These are phyloP conservation scores for Cladosporium velox DNA, from an alignment of 2,329 filamentous ascomycete species.

Conservation along the genomic window DNA sequence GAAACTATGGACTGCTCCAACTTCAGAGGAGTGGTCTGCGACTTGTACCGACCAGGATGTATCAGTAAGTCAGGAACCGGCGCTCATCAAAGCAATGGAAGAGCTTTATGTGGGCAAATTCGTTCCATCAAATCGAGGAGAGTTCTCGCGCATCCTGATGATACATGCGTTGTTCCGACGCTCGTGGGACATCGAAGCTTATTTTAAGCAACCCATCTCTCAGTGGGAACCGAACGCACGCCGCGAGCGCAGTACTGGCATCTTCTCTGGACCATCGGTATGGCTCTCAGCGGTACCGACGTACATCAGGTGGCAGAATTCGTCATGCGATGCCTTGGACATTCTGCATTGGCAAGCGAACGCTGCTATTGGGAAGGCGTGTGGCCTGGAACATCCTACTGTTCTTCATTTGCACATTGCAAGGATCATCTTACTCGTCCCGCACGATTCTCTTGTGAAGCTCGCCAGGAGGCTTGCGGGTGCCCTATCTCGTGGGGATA, in stretches of 20 bases:
- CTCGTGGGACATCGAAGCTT: constrained; percentile 52
- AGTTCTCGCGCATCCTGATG: constrained; percentile 52
- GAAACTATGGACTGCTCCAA: constrained; percentile 28
- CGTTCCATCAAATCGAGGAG: constrained; percentile 47
- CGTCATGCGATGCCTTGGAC: constrained; percentile 53
- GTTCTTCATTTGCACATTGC: constrained; percentile 59
- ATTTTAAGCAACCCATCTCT: constrained; percentile 48
- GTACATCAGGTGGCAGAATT: constrained; percentile 53
- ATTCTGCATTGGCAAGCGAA: constrained; percentile 62
- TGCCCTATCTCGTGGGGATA: not conserved
- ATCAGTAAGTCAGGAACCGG: not conserved
- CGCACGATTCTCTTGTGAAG: constrained; percentile 34
- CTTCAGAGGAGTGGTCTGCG: constrained; percentile 23
- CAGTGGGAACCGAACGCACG: constrained; percentile 35
- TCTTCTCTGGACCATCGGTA: constrained; percentile 28
- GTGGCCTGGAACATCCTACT: constrained; percentile 57
- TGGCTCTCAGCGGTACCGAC: constrained; percentile 52
- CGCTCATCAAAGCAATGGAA: constrained; percentile 46
- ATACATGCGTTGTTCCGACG: constrained; percentile 55
- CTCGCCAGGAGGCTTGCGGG: not conserved
- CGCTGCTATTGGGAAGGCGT: constrained; percentile 50
- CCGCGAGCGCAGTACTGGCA: constrained; percentile 25
- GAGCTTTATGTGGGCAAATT: constrained; percentile 53
- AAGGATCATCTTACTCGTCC: constrained; percentile 54
- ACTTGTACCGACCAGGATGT: constrained; percentile 26